Evolutionary conservation across 2,329 filamentous ascomycete genomes (phyloP), one percentile per base, ranked within the genome.

Genomic region (Monosporascus cannonballus): DNA sequence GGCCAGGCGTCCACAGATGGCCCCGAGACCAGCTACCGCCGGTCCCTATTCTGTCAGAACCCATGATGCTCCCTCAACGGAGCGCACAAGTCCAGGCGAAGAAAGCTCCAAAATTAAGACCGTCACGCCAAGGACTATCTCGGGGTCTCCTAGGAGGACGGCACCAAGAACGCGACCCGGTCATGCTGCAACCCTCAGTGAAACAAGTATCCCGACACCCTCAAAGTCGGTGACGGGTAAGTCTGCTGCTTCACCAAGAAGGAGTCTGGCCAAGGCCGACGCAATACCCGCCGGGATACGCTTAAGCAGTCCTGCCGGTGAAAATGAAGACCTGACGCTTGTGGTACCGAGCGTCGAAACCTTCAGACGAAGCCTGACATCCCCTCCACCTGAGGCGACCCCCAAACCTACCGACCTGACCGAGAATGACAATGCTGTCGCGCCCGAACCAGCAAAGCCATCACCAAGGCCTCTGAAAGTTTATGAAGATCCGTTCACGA

Each of bases 1-100:
- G 47, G 73, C 76, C 42, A 79, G 77, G 65, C 78, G 76, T 42
- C 81, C 82, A 3, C 83, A 85, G 51, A 71, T 81, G 60, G 76
- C 76, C 44, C 71, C 78, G 27, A 75, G 83, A 53, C 83, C 83
- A 36, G 83, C 83, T 14, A 86, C 83, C 14, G 83, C 83, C 11
- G 83, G 83, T 0, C 83, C 83, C 0, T 86, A 86, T 64, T 86
- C 83, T 20, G 76, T 84, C 9, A 73, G 83, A 58, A 74, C 74
- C n/a, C 77, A 79, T 49, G 75, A 77, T 49, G 67, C 65, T 2
- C 66, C 70, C 2, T 69, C 70, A 1, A 49, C 59, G 1, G 74
- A 76, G 60, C 70, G 72, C 15, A 61, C 70, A 3, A 82, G 79
- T 57, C 79, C 79, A 6, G 59, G 66, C 2, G 76, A 78, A 45